Evolutionary conservation across 371 early-diverging fungal genomes (phyloP), one percentile per base, ranked within the genome.

Genomic region (Batkoa obscura): DNA sequence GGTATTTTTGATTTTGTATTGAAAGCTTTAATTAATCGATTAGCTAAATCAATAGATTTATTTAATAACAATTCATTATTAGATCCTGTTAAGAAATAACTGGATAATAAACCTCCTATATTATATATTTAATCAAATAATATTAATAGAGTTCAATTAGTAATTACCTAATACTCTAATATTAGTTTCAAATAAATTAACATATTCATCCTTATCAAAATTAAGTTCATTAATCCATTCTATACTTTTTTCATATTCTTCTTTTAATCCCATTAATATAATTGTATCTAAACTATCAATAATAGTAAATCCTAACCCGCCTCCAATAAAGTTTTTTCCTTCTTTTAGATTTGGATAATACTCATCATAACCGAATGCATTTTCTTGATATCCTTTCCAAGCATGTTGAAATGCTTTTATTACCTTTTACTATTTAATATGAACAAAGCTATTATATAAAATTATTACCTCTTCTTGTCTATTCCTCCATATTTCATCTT

Each of bases 111-210:
- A 5, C 91, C 92, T 10, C 51, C n/a, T n/a, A n/a, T n/a, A n/a
- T n/a, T n/a, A n/a, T n/a, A n/a, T n/a, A n/a, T n/a, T n/a, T n/a
- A n/a, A n/a, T n/a, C n/a, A n/a, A n/a, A n/a, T n/a, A n/a, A n/a
- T n/a, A n/a, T n/a, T n/a, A n/a, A n/a, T n/a, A n/a, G n/a, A n/a
- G n/a, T n/a, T n/a, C n/a, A n/a, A n/a, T n/a, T n/a, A n/a, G n/a
- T n/a, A n/a, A n/a, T n/a, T n/a, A 10, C 97, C 97, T 6, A 96
- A 67, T 0, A 90, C 76, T 0, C 97, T 81, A 54, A 96, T 96
- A 0, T 83, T 89, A 8, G 88, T 87, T 68, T 96, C 97, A 66
- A 96, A 96, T 30, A 93, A 72, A 57, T 80, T 84, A n/a, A 90
- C 87, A 12, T 81, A 71, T 8, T 68, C 81, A 48, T 83, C 71